A percentile compares a stretch with the other conserved stretches of the same genome.
Evolutionary conservation across 176 grass and related monocot genomes (phyloP).

Genomic region (Triticum dicoccoides): DNA sequence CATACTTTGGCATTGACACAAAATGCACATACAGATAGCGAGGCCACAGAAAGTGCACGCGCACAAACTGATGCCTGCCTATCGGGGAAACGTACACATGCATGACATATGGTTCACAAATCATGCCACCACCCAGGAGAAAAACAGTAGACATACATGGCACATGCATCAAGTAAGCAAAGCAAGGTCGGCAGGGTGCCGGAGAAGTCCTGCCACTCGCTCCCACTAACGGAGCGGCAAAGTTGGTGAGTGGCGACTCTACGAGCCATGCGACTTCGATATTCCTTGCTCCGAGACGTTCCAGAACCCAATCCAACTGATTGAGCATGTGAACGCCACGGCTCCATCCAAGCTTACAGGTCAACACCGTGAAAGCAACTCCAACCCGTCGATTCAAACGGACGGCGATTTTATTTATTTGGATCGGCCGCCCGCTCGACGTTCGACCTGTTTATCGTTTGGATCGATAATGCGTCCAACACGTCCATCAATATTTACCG

Average conservation of each 20-base stretch:
- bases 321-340: neutral
- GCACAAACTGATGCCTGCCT: neutral
- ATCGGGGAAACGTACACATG: neutral
- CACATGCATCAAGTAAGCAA: neutral
- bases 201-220: neutral
- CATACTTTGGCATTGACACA: no score
- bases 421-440: no score
- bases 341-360: conserved; percentile 10
- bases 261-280: neutral
- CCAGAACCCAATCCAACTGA: conserved; percentile 16
- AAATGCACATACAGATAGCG: neutral
- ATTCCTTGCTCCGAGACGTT: conserved; percentile 4
- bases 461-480: no score
- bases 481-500: no score
- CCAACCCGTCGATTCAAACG: no score
- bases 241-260: conserved; percentile 3
- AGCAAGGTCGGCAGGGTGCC: neutral
- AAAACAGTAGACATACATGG: neutral
- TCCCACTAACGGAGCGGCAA: conserved; percentile 12
- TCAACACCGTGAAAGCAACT: neutral
- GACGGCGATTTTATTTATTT: no score
- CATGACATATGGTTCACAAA: neutral
- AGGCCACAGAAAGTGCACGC: neutral
- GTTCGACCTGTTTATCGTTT: no score
- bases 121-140: neutral